phyloP scores from a whole-genome alignment of 768 basidiomycete species.

The Termitomyces sp. region DNA sequence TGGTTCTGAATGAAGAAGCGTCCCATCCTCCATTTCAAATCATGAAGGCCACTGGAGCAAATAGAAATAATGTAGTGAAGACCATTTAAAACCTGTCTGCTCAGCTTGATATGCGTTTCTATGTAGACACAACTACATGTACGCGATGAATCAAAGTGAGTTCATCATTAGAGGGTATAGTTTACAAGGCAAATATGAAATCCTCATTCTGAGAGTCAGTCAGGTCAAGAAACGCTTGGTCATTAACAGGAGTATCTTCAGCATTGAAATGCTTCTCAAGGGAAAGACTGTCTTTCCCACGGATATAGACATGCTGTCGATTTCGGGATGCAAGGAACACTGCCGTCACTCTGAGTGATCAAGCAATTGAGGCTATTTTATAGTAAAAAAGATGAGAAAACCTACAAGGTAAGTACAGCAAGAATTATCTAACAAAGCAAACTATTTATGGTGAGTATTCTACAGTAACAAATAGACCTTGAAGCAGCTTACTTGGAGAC shows the following conservation, averaged over 20 bases:
- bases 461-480: not conserved
- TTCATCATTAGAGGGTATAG: not conserved
- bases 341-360: constrained; percentile 23
- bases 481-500: constrained; percentile 24
- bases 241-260: constrained; percentile 16
- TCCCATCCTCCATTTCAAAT: no score
- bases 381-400: not conserved
- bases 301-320: constrained; percentile 25
- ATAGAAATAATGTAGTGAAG: no score
- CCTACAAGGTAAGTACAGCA: constrained; percentile 27
- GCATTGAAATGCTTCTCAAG: constrained; percentile 22
- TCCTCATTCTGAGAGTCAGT: constrained; percentile 30
- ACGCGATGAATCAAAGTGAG: no score
- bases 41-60: no score
- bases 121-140: no score
- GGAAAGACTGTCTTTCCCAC: constrained; percentile 31
- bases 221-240: constrained; percentile 31
- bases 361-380: no score
- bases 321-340: constrained; percentile 31
- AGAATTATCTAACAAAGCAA: constrained; percentile 34
- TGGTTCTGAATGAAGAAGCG: no score
- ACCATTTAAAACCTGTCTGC: no score
- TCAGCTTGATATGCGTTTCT: no score
- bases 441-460: constrained; percentile 11
- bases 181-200: constrained; percentile 23